Evolutionary conservation across 78 protist genomes (phyloP).

Genomic region (Paratrimastix pyriformis): DNA sequence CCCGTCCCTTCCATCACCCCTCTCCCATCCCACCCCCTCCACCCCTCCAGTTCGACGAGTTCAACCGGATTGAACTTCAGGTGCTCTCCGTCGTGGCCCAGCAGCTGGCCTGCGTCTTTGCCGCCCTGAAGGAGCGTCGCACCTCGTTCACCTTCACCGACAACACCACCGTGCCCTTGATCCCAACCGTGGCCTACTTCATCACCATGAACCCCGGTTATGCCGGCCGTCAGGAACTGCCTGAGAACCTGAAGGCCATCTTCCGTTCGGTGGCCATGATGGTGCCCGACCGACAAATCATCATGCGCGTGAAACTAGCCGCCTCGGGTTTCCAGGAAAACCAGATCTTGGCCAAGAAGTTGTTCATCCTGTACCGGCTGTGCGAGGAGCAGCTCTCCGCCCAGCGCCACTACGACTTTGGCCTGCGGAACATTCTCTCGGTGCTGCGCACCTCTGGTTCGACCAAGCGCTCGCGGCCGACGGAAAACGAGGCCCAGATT

Average conservation of each 20-base stretch:
- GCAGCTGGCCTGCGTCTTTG: constrained; percentile 57
- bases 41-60: constrained; percentile 78
- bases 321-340: constrained; percentile 55
- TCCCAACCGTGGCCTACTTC: constrained; percentile 53
- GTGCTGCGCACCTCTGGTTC: constrained; percentile 62
- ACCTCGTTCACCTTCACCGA: constrained; percentile 55
- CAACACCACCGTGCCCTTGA: constrained; percentile 28
- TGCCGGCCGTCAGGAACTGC: constrained; percentile 86
- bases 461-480: constrained; percentile 27
- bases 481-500: constrained; percentile 37
- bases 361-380: constrained; percentile 54
- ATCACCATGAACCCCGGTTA: constrained; percentile 89
- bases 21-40: no score
- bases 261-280: constrained; percentile 82
- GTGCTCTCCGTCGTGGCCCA: constrained; percentile 81
- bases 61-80: constrained; percentile 77
- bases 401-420: constrained; percentile 78
- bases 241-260: constrained; percentile 78
- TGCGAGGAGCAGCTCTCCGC: constrained; percentile 72
- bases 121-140: constrained; percentile 45
- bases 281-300: constrained; percentile 73
- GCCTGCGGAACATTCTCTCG: constrained; percentile 67
- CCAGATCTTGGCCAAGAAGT: constrained; percentile 48
- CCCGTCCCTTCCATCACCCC: no score
- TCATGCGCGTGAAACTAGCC: constrained; percentile 71